These are phyloP conservation scores for Zhuliangozyma blackwelliae DNA, from an alignment of 1,139 yeast genomes.

Conservation along the genomic window DNA sequence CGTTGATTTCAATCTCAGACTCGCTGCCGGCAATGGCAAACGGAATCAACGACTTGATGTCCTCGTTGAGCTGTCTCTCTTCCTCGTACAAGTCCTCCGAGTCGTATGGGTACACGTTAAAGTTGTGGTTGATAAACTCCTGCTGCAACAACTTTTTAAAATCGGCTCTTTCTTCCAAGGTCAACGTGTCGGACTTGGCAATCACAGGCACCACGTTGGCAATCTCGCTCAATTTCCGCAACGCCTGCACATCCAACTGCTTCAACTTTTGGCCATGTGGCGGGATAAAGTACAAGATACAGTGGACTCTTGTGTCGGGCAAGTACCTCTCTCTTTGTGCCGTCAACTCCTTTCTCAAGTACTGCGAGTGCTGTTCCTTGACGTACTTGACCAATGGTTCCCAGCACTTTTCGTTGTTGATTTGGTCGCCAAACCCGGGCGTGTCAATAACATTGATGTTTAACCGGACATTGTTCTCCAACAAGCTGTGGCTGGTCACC, in stretches of 20 bases:
- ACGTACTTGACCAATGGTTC: conserved; percentile 93
- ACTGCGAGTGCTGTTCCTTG: conserved; percentile 93
- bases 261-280: conserved; percentile 83
- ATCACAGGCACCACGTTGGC: conserved; percentile 94
- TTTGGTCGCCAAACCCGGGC: conserved; percentile 97
- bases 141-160: conserved; percentile 74
- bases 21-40: conserved; percentile 97
- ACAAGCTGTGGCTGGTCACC: conserved; percentile 60
- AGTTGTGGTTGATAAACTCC: conserved; percentile 70
- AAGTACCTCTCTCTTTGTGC: conserved; percentile 88
- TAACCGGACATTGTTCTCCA: conserved; percentile 84
- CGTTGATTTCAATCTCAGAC: conserved; percentile 64
- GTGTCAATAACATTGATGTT: conserved; percentile 89
- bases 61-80: conserved; percentile 72
- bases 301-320: conserved; percentile 91
- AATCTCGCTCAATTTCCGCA: conserved; percentile 82
- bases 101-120: conserved; percentile 86
- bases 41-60: conserved; percentile 78
- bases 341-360: conserved; percentile 90
- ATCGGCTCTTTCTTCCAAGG: conserved; percentile 74
- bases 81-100: conserved; percentile 70
- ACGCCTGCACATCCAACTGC: conserved; percentile 76
- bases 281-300: conserved; percentile 83
- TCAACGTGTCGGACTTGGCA: conserved; percentile 76
- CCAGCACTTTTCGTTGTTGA: conserved; percentile 95